These are phyloP conservation scores for Agrocybe praecox DNA, from an alignment of 768 basidiomycete species.

Conservation along the genomic window DNA sequence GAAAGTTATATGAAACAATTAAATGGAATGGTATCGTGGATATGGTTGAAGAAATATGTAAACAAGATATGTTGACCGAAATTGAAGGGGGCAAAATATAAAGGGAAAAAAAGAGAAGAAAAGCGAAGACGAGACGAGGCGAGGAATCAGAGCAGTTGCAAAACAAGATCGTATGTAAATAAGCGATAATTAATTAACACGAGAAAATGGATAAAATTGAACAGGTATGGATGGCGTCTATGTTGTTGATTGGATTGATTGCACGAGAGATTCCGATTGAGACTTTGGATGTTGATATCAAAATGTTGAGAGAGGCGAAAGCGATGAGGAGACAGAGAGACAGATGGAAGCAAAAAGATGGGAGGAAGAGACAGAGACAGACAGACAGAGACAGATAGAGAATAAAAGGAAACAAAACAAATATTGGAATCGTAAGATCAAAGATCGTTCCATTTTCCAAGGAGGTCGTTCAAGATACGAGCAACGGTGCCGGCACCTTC, in stretches of 20 bases:
- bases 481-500: conserved; percentile 22
- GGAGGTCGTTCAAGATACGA: conserved; percentile 23
- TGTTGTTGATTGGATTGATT: not conserved
- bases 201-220: not conserved
- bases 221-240: too few relatives aligned
- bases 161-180: conserved; percentile 13
- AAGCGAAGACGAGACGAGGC: not conserved
- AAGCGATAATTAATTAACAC: conserved; percentile 9
- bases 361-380: not conserved
- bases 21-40: not conserved
- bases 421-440: not conserved
- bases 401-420: not conserved
- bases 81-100: not conserved
- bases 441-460: conserved; percentile 22
- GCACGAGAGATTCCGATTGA: not conserved
- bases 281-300: not conserved
- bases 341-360: not conserved
- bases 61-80: not conserved
- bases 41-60: not conserved
- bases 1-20: not conserved
- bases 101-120: not conserved
- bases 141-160: conserved; percentile 5
- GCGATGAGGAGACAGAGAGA: not conserved
- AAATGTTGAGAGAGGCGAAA: not conserved
- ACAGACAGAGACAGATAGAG: not conserved